These are phyloP conservation scores for Pseudogymnoascus sp. DNA, from an alignment of 2,329 filamentous ascomycete genomes.

Conservation along the genomic window DNA sequence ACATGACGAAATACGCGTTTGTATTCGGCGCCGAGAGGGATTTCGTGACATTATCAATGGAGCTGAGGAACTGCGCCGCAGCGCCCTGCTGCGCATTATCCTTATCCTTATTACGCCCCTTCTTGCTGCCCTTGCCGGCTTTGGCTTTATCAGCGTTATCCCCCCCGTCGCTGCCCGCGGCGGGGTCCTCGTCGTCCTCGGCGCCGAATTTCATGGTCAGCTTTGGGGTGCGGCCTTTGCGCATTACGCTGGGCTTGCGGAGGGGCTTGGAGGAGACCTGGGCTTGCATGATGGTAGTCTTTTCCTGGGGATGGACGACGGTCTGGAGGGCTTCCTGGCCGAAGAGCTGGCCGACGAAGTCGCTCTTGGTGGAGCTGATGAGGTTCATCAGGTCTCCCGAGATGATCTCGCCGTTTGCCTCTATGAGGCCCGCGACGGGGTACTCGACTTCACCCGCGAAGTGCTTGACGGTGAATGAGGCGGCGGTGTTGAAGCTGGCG, in stretches of 20 bases:
- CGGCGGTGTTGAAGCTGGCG: slow-evolving; percentile 68
- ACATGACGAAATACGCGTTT: slow-evolving; percentile 95
- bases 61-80: slow-evolving; percentile 82
- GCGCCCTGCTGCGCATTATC: slow-evolving; percentile 57
- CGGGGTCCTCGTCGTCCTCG: slow-evolving; percentile 33
- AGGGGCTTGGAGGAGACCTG: slow-evolving; percentile 93
- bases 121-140: slow-evolving; percentile 30
- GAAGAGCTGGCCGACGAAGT: slow-evolving; percentile 83
- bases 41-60: slow-evolving; percentile 84
- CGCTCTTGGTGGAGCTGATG: slow-evolving; percentile 77
- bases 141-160: slow-evolving; percentile 16
- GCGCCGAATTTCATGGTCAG: slow-evolving; percentile 27
- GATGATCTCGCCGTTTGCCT: slow-evolving; percentile 94
- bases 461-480: slow-evolving; percentile 84
- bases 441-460: slow-evolving; percentile 97
- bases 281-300: slow-evolving; percentile 85
- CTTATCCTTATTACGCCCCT: slow-evolving; percentile 38
- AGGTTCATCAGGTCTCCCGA: slow-evolving; percentile 94
- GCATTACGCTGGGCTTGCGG: slow-evolving; percentile 86
- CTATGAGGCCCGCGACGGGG: slow-evolving; percentile 73
- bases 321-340: slow-evolving; percentile 94
- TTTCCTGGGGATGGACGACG: slow-evolving; percentile 86
- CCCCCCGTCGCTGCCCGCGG: slow-evolving; percentile 37
- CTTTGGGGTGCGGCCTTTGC: slow-evolving; percentile 38
- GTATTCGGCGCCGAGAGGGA: slow-evolving; percentile 73